Base-by-base conservation (phyloP, 305 asterid species). In the Nicotiana rustica region DNA sequence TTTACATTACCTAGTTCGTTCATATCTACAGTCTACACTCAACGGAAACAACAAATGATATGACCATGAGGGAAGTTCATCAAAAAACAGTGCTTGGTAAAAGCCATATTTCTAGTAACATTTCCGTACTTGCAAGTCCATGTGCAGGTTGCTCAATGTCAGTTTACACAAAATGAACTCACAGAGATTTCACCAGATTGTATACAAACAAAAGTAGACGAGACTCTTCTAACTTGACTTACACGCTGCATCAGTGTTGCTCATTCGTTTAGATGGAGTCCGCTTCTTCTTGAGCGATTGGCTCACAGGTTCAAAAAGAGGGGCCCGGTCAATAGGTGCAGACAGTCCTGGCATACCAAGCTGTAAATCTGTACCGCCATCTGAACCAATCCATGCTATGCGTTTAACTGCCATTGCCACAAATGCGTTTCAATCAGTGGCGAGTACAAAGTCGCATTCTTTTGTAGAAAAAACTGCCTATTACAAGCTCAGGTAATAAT, bases 321-420 rank as follows among this genome's bases (percentile, higher is more conserved):
- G 80, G 77, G 86, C 82, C 66, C 4, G 18, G 65, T 59, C 29
- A 62, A 13, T 59, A 79, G 81, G 60, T 55, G 70, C 77, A 6
- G 84, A 83, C 14, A 83, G 82, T 41, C 84, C 88, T 0, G 88
- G 86, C 78, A 87, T 83, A 67, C 89, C 90, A 47, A 85, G 89
- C 83, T 88, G 92, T 82, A 90, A 89, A 66, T 89, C 90, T 49
- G 90, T 81, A 88, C 81, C 91, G 1, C 65, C 95, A 25, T 89
- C 88, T 17, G 90, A 82, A 79, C 79, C 84, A 52, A 78, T 83
- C 97, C 93, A 90, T 60, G 88, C 83, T 77, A 89, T 36, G 56
- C 90, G 90, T 69, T 80, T 78, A 65, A 78, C 98, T 91, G 92
- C 56, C 80, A 55, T 2, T 29, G 29, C 33, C 5, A 55, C 80